Evolutionary conservation across 192 early-diverging fungal species (phyloP).

Genomic region (Diversispora epigaea): DNA sequence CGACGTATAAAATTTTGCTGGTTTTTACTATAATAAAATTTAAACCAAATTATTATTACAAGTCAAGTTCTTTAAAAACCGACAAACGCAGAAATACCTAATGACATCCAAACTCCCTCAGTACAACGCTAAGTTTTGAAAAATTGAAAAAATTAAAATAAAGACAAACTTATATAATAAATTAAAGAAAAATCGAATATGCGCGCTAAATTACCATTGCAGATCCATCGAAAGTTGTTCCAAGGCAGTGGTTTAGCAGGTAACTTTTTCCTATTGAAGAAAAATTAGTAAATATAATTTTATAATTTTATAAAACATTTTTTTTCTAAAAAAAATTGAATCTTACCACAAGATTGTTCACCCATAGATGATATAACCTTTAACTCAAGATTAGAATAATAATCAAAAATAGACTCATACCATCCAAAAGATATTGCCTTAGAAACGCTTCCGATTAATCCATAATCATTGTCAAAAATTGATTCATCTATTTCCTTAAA

Average conservation of each 20-base stretch:
- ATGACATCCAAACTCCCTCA: slow-evolving; percentile 31
- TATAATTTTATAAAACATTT: too few species aligned
- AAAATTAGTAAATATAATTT: too few species aligned
- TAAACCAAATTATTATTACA: neutral
- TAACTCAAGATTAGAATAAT: slow-evolving; percentile 10
- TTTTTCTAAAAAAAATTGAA: too few species aligned
- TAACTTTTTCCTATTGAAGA: neutral
- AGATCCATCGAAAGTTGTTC: slow-evolving; percentile 27
- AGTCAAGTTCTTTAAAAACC: neutral
- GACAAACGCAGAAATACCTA: neutral
- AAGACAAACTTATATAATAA: too few species aligned
- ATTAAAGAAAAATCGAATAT: too few species aligned
- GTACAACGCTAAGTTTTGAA: slow-evolving; percentile 32
- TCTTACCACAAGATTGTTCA: slow-evolving; percentile 32
- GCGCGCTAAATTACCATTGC: slow-evolving; percentile 18
- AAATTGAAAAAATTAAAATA: neutral
- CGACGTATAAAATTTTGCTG: slow-evolving; percentile 20
- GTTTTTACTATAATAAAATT: slow-evolving; percentile 1
- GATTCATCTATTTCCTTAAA: neutral
- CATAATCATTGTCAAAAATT: neutral
- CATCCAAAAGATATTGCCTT: slow-evolving; percentile 20
- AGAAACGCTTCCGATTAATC: neutral
- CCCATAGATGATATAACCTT: slow-evolving; percentile 34
- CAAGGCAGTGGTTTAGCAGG: slow-evolving; percentile 27
- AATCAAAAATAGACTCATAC: slow-evolving; percentile 29